Percentiles rank a stretch among this genome's conserved stretches.
These are phyloP conservation scores for Pleurotus tuber-regium DNA, from an alignment of 768 basidiomycete species.

Conservation along the genomic window DNA sequence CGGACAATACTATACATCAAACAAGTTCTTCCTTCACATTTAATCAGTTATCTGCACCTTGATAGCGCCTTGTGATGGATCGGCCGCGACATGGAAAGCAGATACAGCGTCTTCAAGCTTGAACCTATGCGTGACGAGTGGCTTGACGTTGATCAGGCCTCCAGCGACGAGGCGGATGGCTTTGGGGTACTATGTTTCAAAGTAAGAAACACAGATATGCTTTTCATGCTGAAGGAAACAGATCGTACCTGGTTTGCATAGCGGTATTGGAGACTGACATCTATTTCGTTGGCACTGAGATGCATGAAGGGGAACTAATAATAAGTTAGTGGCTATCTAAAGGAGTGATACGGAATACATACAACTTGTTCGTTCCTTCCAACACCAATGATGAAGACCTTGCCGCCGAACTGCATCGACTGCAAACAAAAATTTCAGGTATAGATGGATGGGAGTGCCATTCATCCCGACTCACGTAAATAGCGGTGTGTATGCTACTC, in stretches of 20 bases:
- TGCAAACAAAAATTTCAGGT: conserved; percentile 19
- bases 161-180: conserved; percentile 81
- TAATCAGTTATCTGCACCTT: conserved; percentile 66
- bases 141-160: conserved; percentile 67
- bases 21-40: too few species aligned
- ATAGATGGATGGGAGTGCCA: too few species aligned
- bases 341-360: conserved; percentile 15
- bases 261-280: conserved; percentile 66
- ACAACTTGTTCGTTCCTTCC: conserved; percentile 63
- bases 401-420: conserved; percentile 65
- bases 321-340: background rate
- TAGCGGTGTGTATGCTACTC: conserved; percentile 57
- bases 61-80: conserved; percentile 64
- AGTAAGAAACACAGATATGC: background rate
- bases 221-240: background rate
- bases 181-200: conserved; percentile 77
- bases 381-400: conserved; percentile 70
- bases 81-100: conserved; percentile 78
- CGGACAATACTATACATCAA: too few species aligned
- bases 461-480: conserved; percentile 40
- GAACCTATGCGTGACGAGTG: conserved; percentile 79
- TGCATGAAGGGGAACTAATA: conserved; percentile 70
- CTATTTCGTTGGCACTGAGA: conserved; percentile 67
- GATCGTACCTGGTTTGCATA: conserved; percentile 56
- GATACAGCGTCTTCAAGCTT: conserved; percentile 66